Evolutionary conservation across 225 moss, liverwort and hornwort species (phyloP), one percentile per base, ranked within the genome.

Genomic region (Pseudisothecium myosuroides): DNA sequence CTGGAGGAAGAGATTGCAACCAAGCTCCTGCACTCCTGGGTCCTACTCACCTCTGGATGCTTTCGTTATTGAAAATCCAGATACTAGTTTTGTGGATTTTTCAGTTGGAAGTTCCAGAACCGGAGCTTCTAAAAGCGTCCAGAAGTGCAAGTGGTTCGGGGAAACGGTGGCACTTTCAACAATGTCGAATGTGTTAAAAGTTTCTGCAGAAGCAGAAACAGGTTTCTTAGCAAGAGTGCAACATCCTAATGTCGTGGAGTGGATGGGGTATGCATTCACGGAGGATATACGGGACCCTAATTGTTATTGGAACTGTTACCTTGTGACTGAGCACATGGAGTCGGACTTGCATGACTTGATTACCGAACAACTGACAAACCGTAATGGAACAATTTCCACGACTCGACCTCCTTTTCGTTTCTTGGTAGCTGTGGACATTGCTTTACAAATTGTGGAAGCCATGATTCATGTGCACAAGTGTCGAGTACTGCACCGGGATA

Each of bases 341-440:
- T 47, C 1, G 1, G 81, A 81, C 41, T 63, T 89, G 1, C 36
- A 27, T 39, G 55, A 22, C 14, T 45, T 71, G 32, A 67, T 78
- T 23, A 21, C 34, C 39, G 4, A 68, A 6, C 14, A 6, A 47
- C 2, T 8, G 14, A 65, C 6, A 6, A 5, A 41, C 13, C 1
- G 0, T 29, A 12, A n/a, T 50, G 28, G 37, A 76, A 20, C 76
- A 7, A 41, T 43, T 23, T 49, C 2, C 0, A 41, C 1, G 18
- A 8, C 0, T 23, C 34, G 13, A 31, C 3, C 1, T 47, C 85
- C 80, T 50, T 89, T 89, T 26, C 2, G 1, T 59, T 37, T 89
- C 4, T 7, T 54, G 14, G 80, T 85, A 21, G 80, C 80, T 21
- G 6, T 83, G 27, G 89, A 84, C 47, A 79, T 89, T 34, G 16